phyloP scores from a whole-genome alignment of 306 rosid species.

The Sechiopsis laciniata region DNA sequence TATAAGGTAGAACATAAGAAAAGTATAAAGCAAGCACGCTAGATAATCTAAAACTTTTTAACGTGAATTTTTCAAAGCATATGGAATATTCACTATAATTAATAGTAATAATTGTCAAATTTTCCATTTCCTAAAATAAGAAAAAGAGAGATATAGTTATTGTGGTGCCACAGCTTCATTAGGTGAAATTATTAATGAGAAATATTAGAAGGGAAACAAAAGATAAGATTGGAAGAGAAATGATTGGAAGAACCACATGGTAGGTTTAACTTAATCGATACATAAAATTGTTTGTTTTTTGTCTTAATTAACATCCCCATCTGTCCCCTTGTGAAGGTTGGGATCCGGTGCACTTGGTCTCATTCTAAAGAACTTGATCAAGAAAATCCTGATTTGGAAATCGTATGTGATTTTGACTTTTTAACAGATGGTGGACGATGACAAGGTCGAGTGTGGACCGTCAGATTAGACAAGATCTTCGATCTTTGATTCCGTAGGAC shows the following conservation, averaged over 20 bases:
- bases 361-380: neutral
- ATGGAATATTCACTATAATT: neutral
- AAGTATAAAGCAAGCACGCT: no score
- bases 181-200: neutral
- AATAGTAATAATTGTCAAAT: no score
- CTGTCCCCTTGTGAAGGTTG: neutral
- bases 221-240: no score
- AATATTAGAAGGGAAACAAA: neutral
- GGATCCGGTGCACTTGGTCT: neutral
- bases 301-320: neutral
- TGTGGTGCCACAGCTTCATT: neutral
- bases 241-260: conserved; percentile 12
- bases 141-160: neutral
- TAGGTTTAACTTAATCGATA: conserved; percentile 10
- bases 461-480: conserved; percentile 16
- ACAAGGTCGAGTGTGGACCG: neutral
- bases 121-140: neutral
- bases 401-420: neutral
- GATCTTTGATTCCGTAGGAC: neutral
- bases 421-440: neutral
- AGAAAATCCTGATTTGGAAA: neutral
- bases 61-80: no score
- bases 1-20: no score
- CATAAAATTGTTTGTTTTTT: conserved; percentile 12
- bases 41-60: no score